Percentiles rank a stretch among this genome's conserved stretches.
Evolutionary conservation across 352 stramenopile genomes (phyloP).

Genomic region (Pilasporangium apinafurcum): DNA sequence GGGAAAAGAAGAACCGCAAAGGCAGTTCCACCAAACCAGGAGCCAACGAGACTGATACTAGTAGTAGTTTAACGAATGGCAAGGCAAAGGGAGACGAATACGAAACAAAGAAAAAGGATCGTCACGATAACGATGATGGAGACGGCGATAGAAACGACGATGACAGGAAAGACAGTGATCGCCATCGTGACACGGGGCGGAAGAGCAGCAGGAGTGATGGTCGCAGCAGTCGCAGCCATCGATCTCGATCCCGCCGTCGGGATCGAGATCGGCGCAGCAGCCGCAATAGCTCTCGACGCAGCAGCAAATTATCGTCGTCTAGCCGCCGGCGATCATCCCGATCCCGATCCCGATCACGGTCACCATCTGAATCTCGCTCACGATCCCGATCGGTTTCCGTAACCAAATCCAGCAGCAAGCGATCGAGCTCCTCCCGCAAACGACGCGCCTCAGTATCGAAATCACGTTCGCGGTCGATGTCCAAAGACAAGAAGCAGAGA

Average conservation of each 20-base stretch:
- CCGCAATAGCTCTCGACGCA: slow-evolving; percentile 18
- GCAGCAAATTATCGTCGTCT: slow-evolving; percentile 7
- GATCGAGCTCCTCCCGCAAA: slow-evolving; percentile 3
- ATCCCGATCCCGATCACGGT: slow-evolving; percentile 16
- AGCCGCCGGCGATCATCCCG: slow-evolving; percentile 23
- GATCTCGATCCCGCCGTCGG: slow-evolving; percentile 15
- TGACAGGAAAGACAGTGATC: slow-evolving; percentile 2
- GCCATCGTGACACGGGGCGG: too few species aligned
- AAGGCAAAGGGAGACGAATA: slow-evolving; percentile 11
- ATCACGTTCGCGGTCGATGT: slow-evolving; percentile 19
- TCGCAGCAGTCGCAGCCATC: slow-evolving; percentile 8
- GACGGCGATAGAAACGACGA: not conserved
- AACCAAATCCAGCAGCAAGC: slow-evolving; percentile 7
- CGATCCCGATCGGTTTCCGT: slow-evolving; percentile 17
- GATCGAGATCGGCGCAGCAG: slow-evolving; percentile 20
- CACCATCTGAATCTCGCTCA: slow-evolving; percentile 13
- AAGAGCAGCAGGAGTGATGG: slow-evolving; percentile 7
- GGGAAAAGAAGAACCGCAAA: slow-evolving; percentile 46
- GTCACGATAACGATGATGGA: slow-evolving; percentile 10
- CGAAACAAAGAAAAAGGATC: slow-evolving; percentile 9
- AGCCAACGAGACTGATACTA: slow-evolving; percentile 3
- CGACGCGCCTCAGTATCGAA: slow-evolving; percentile 13
- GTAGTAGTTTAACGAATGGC: not conserved
- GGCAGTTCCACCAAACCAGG: too few species aligned
- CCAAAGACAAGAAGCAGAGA: slow-evolving; percentile 12